Evolutionary conservation across 257 asterid genomes (phyloP), one percentile per base, ranked within the genome.

Genomic region (Fraxinus cuspidata): DNA sequence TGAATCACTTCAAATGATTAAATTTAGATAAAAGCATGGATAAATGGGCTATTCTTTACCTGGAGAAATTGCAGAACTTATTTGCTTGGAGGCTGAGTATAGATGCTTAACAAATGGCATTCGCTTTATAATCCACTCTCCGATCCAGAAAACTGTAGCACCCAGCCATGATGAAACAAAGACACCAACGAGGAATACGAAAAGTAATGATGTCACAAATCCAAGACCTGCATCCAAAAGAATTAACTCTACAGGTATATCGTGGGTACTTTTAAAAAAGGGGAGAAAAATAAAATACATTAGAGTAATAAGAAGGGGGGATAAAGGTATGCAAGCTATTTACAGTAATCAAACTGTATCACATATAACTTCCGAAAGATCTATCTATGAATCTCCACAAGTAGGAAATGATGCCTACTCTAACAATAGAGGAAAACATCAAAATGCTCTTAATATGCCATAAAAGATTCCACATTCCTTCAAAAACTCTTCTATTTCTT

Each of bases 91-190:
- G 64, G 98, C 98, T 21, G 98, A 94, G 81, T 94, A 94, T 40
- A 94, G 65, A 79, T 92, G 92, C 73, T 79, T 88, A 65, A 94
- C 90, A 78, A 94, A 92, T 28, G 98, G 98, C 97, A 92, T 92
- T 83, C 91, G 79, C 92, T 86, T 94, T 77, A 94, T 94, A 81
- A 94, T 73, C 97, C 97, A 94, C 83, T 94, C 98, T 77, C 98
- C 98, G 70, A 94, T 82, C 94, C 96, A 89, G 89, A 94, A 86
- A 71, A 94, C 92, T 27, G 96, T 83, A 74, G 98, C 89, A 29
- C 98, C 98, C 87, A 94, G 79, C 98, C 98, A 94, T 16, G 98
- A 94, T 15, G 98, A 92, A 56, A 90, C 94, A 71, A 94, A 90
- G 21, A 89, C 89, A 6, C 98, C 98, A 72, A 89, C 92, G 65